Percentiles rank a stretch among this genome's conserved stretches.
phyloP scores from a whole-genome alignment of 805 yeast species.

The Maudiozyma barnettii region DNA sequence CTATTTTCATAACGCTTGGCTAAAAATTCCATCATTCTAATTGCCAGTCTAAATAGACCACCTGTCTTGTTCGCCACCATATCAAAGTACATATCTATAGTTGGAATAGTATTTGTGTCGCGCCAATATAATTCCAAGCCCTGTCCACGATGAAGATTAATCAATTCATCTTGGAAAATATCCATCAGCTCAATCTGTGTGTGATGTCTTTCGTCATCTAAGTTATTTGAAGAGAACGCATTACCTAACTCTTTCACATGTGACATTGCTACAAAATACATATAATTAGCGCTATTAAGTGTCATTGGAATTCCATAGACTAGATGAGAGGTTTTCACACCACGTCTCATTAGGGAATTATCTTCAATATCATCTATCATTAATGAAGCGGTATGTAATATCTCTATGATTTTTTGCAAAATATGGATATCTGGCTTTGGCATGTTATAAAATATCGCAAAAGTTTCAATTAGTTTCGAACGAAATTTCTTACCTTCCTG shows the following conservation, averaged over 20 bases:
- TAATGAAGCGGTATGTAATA: conserved; percentile 56
- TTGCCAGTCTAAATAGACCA: conserved; percentile 72
- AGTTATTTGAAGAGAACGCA: not conserved
- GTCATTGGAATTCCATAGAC: conserved; percentile 73
- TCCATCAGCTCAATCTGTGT: conserved; percentile 19
- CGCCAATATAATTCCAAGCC: conserved; percentile 87
- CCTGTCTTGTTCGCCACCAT: conserved; percentile 91
- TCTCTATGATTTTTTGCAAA: conserved; percentile 43
- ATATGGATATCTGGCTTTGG: conserved; percentile 30
- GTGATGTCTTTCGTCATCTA: not conserved
- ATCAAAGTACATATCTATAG: conserved; percentile 51
- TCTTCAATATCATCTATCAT: conserved; percentile 88
- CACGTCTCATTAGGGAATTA: conserved; percentile 58
- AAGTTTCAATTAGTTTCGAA: conserved; percentile 38
- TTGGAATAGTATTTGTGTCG: conserved; percentile 45
- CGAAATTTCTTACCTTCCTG: conserved; percentile 53
- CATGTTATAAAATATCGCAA: conserved; percentile 43
- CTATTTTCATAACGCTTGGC: conserved; percentile 1
- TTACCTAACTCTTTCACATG: not conserved
- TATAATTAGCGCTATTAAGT: conserved; percentile 72
- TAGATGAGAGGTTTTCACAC: conserved; percentile 68
- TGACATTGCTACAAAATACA: conserved; percentile 64
- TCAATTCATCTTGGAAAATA: conserved; percentile 60
- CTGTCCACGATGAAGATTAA: conserved; percentile 81
- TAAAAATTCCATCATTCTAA: conserved; percentile 46